phyloP scores from a whole-genome alignment of 2,329 filamentous ascomycete genomes.

The Neoascochyta sp. region DNA sequence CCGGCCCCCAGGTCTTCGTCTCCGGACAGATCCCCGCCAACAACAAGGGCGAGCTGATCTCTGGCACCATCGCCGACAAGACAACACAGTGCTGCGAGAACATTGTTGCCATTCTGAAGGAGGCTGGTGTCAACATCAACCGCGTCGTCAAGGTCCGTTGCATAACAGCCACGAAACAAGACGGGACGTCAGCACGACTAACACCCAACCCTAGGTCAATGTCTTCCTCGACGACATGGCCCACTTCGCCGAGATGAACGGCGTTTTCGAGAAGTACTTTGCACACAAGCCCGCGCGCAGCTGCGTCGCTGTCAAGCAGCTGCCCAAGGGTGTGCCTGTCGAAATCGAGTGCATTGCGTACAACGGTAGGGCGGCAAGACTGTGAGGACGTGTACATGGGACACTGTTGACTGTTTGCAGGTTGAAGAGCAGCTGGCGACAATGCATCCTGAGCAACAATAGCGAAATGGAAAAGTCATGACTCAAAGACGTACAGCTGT shows the following conservation, averaged over 20 bases:
- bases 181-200: too few species aligned
- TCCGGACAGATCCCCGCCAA: slow-evolving; percentile 76
- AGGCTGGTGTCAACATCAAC: slow-evolving; percentile 71
- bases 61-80: slow-evolving; percentile 64
- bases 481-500: too few species aligned
- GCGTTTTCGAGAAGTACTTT: slow-evolving; percentile 79
- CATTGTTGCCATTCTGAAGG: slow-evolving; percentile 76
- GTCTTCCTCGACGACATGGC: slow-evolving; percentile 92
- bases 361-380: slow-evolving; percentile 27
- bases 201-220: slow-evolving; percentile 46
- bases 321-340: slow-evolving; percentile 80
- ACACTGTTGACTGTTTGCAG: slow-evolving; percentile 7
- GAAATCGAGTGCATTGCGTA: slow-evolving; percentile 87
- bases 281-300: slow-evolving; percentile 79
- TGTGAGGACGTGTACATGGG: slow-evolving; percentile 9
- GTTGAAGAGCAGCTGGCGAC: slow-evolving; percentile 3
- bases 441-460: too few species aligned
- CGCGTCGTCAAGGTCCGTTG: slow-evolving; percentile 80
- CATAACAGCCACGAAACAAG: too few species aligned
- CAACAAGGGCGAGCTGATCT: slow-evolving; percentile 56
- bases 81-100: slow-evolving; percentile 73
- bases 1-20: slow-evolving; percentile 65
- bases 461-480: too few species aligned
- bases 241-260: slow-evolving; percentile 83
- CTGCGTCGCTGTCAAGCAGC: slow-evolving; percentile 84